Percentiles rank a stretch among this genome's conserved stretches.
These are phyloP conservation scores for Lasiodiplodia hormozganensis DNA, from an alignment of 2,329 filamentous ascomycete species.

Conservation along the genomic window DNA sequence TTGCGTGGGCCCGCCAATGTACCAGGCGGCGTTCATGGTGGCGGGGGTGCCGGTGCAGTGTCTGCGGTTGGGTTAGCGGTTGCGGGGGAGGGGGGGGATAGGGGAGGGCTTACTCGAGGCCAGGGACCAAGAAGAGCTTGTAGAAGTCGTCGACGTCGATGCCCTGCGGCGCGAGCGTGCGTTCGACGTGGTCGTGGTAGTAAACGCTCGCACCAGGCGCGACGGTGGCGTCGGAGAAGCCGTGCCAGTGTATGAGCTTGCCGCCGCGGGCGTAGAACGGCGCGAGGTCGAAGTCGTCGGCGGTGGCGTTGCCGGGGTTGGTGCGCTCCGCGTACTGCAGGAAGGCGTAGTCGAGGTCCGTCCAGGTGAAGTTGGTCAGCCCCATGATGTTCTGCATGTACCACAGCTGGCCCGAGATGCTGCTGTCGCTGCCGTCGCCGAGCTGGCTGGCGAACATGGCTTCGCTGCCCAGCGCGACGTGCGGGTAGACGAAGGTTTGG, in stretches of 20 bases:
- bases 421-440: constrained; percentile 36
- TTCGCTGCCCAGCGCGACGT: constrained; percentile 48
- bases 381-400: constrained; percentile 53
- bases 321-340: constrained; percentile 48
- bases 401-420: constrained; percentile 47
- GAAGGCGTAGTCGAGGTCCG: constrained; percentile 47
- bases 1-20: constrained; percentile 50
- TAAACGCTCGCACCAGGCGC: constrained; percentile 59
- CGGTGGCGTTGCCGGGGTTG: constrained; percentile 58
- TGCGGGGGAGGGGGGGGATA: too few relatives aligned
- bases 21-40: constrained; percentile 52
- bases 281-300: constrained; percentile 56
- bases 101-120: constrained; percentile 42
- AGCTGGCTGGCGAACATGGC: constrained; percentile 38
- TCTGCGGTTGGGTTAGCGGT: not conserved
- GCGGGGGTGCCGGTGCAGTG: constrained; percentile 49
- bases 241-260: constrained; percentile 52
- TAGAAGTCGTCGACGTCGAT: constrained; percentile 50
- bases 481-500: constrained; percentile 51
- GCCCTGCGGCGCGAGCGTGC: constrained; percentile 43
- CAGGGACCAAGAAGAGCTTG: constrained; percentile 53
- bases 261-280: constrained; percentile 52
- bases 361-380: constrained; percentile 39
- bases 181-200: constrained; percentile 56
- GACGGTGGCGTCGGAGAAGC: constrained; percentile 55